Evolutionary conservation across 164 flowering plant genomes (phyloP), one percentile per base, ranked within the genome.

Genomic region (Piper betle): DNA sequence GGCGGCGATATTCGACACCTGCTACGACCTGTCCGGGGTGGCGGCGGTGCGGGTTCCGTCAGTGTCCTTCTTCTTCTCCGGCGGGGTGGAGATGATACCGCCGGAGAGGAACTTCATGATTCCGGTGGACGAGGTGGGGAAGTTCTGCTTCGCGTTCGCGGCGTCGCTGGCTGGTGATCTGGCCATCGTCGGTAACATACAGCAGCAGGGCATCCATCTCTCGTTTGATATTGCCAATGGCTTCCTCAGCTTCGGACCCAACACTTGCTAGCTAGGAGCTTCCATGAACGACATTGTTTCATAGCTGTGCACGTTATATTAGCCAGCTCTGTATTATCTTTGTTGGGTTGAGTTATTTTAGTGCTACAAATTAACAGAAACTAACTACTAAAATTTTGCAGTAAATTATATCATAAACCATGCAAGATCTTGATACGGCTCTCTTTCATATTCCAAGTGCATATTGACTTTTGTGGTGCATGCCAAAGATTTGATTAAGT

Each of bases 151-250:
- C 62, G 99, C 99, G 25, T 90, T 93, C 70, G 96, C 99, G 1
- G 74, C 89, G 6, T 77, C 97, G 1, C 61, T 79, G 2, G 67
- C 91, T 0, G 84, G n/a, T n/a, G n/a, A 81, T 52, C 71, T 88
- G n/a, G 84, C 96, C 53, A 93, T 93, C 39, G 78, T 93, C 13
- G 99, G 99, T 59, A 93, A 93, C 71, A 85, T 93, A 41, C 99
- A 93, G 63, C 99, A 93, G 66, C 90, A 90, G 58, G 97, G 99
- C 20, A 87, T 90, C 19, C 97, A 86, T 64, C 78, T 93, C n/a
- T 79, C 94, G 0, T 48, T 90, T 58, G 96, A 93, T 75, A 88
- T 73, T 20, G 79, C 94, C 4, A 85, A 83, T 75, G 92, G 92
- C 53, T 80, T 69, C 68, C 81, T 88, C 33, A 97, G 99, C 10